Conservation (phyloP, 768 basidiomycete species). For the Hygrophoropsis aurantiaca region DNA sequence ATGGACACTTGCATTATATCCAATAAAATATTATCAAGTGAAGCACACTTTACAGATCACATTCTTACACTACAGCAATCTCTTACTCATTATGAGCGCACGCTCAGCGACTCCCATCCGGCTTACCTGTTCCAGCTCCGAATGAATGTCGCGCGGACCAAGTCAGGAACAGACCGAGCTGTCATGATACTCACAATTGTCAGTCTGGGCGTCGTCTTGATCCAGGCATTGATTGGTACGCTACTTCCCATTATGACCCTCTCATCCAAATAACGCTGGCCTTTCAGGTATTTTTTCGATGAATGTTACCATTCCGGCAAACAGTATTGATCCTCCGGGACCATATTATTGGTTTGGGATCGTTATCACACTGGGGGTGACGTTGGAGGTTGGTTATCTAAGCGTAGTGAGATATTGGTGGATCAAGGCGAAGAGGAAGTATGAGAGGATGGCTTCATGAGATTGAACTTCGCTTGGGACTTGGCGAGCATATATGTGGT, state of each 20-base stretch:
- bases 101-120: constrained; percentile 85
- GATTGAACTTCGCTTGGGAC: no score
- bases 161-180: constrained; percentile 63
- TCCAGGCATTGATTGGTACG: constrained; percentile 61
- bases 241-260: background rate
- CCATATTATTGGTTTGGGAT: constrained; percentile 56
- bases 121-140: constrained; percentile 80
- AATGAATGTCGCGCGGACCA: constrained; percentile 55
- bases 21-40: background rate
- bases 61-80: constrained; percentile 85
- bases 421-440: constrained; percentile 48
- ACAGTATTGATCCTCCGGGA: constrained; percentile 32
- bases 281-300: constrained; percentile 61
- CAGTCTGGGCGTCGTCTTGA: constrained; percentile 63
- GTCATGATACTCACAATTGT: constrained; percentile 68
- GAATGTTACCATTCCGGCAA: constrained; percentile 67
- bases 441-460: no score
- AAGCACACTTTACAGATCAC: constrained; percentile 59
- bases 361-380: constrained; percentile 44
- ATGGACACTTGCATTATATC: constrained; percentile 10
- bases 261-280: background rate
- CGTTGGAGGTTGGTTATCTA: constrained; percentile 47
- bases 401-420: constrained; percentile 63
- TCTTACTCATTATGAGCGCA: constrained; percentile 82
- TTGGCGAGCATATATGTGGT: no score